These are phyloP conservation scores for Arthrocladium fulminans DNA, from an alignment of 2,329 filamentous ascomycete genomes.

Conservation along the genomic window DNA sequence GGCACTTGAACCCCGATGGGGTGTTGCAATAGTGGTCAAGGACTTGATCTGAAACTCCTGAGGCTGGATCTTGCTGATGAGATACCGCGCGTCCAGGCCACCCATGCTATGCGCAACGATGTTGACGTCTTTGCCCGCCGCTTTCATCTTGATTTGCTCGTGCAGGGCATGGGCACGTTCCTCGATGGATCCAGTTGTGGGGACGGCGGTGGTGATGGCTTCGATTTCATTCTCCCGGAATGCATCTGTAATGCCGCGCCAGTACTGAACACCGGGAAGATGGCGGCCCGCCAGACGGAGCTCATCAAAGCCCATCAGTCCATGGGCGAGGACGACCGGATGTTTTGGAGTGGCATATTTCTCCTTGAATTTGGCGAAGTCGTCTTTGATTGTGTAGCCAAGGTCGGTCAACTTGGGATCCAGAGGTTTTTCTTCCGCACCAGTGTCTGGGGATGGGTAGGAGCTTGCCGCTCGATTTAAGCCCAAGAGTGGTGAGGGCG, in stretches of 20 bases:
- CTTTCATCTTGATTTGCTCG: constrained; percentile 44
- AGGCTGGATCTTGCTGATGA: constrained; percentile 51
- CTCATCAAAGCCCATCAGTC: constrained; percentile 58
- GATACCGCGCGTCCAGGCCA: constrained; percentile 55
- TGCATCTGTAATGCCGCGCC: constrained; percentile 55
- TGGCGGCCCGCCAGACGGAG: constrained; percentile 45
- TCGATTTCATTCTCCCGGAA: constrained; percentile 48
- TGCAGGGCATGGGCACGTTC: constrained; percentile 46
- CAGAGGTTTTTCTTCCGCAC: constrained; percentile 12
- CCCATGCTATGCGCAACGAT: constrained; percentile 55
- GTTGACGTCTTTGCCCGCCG: constrained; percentile 50
- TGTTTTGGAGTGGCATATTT: constrained; percentile 51
- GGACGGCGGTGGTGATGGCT: constrained; percentile 53
- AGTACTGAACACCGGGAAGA: constrained; percentile 54
- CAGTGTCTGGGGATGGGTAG: neutral
- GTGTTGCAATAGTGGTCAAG: constrained; percentile 54
- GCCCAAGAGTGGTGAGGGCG: neutral
- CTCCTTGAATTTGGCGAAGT: constrained; percentile 51
- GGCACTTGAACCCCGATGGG: constrained; percentile 49
- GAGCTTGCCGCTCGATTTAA: neutral
- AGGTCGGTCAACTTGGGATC: constrained; percentile 28
- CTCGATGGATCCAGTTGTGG: constrained; percentile 52
- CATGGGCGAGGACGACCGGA: constrained; percentile 55
- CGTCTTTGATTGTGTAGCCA: constrained; percentile 49
- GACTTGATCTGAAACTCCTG: constrained; percentile 66